phyloP scores from a whole-genome alignment of 176 grass and related monocot species.

The Aegilops speltoides region DNA sequence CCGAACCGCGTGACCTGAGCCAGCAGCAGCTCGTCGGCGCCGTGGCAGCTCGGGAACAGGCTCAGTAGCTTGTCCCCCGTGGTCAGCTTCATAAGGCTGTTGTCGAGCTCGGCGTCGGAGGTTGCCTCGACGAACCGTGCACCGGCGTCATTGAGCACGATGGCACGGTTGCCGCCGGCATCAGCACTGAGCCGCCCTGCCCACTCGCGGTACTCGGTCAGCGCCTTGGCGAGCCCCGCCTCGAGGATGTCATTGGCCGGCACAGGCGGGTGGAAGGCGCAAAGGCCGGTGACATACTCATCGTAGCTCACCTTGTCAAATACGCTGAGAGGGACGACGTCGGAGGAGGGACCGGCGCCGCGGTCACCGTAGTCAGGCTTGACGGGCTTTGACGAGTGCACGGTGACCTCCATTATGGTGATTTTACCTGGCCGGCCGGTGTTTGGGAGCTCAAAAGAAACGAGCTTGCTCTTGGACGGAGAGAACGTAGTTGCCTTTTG shows the following conservation, averaged over 20 bases:
- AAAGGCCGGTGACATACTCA: too few species aligned
- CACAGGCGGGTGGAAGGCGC: too few species aligned
- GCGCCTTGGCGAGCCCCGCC: too few species aligned
- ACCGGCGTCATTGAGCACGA: constrained; percentile 29
- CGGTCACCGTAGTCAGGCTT: neutral
- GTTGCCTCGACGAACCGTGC: constrained; percentile 3
- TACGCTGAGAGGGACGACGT: too few species aligned
- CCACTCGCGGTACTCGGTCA: too few species aligned
- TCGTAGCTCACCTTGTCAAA: too few species aligned
- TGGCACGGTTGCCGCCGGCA: neutral
- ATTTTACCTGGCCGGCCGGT: neutral
- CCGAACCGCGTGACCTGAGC: too few species aligned
- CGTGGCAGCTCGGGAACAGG: neutral
- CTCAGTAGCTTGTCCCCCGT: neutral
- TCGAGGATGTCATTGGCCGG: too few species aligned
- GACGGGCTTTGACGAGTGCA: neutral
- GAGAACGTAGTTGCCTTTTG: neutral
- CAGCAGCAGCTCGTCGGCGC: neutral
- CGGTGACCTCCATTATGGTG: constrained; percentile 19
- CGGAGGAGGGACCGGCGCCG: too few species aligned
- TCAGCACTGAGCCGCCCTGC: too few species aligned
- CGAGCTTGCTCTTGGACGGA: neutral
- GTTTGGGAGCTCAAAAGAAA: neutral
- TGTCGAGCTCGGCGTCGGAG: neutral
- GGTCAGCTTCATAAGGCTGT: neutral